These are phyloP conservation scores for Dissophora globulifera DNA, from an alignment of 192 early-diverging fungal species.

Conservation along the genomic window DNA sequence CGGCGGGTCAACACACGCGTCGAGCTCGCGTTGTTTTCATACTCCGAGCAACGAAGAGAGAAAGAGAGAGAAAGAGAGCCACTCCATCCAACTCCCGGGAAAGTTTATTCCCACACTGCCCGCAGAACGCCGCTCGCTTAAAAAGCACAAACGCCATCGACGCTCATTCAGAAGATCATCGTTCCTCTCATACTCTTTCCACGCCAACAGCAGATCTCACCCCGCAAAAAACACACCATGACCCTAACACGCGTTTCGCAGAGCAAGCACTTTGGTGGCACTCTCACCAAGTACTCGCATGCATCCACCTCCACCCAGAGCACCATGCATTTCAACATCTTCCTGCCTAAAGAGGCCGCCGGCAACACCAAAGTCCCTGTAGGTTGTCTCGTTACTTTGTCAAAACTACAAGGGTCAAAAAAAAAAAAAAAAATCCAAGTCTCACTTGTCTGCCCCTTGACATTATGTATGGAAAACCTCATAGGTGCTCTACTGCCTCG, in stretches of 20 bases:
- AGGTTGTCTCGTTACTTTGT: constrained; percentile 13
- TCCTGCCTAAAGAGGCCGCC: constrained; percentile 66
- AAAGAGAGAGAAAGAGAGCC: no score
- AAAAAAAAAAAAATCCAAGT: no score
- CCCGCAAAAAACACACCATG: no score
- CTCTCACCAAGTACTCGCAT: constrained; percentile 79
- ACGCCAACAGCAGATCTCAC: constrained; percentile 5
- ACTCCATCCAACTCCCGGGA: no score
- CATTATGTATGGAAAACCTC: neutral
- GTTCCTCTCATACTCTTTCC: neutral
- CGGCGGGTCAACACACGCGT: no score
- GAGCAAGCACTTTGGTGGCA: constrained; percentile 74
- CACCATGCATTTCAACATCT: constrained; percentile 80
- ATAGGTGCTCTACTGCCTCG: constrained; percentile 77
- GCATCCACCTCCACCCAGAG: constrained; percentile 66
- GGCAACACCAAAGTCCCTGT: constrained; percentile 41
- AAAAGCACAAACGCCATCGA: no score
- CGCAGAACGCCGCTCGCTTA: no score
- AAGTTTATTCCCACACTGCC: no score
- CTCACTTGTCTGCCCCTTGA: neutral
- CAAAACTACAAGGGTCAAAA: neutral
- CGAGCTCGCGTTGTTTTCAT: no score
- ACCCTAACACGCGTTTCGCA: constrained; percentile 61
- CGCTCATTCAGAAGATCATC: no score
- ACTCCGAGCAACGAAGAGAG: no score